Base-by-base conservation (phyloP, 2,329 filamentous ascomycete genomes). In the Coccinonectria pachysandricola region DNA sequence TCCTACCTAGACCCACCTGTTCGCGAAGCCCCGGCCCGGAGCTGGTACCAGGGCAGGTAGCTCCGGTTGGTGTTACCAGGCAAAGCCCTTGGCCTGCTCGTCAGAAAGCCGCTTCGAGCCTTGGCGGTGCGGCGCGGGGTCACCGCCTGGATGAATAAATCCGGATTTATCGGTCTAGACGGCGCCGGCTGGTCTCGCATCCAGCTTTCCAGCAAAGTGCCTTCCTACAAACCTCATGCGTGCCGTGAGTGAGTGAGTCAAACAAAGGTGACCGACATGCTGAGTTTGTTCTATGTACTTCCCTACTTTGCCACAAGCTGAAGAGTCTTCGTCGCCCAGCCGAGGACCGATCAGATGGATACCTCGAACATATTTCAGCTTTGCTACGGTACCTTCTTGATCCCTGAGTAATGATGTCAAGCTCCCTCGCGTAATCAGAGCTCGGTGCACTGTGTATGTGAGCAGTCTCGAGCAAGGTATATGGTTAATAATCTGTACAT, bases 131-230 rank as follows among this genome's bases (percentile, higher is more conserved):
- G 33, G 35, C 39, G 43, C 46, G 46, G 43, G 46, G 46, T 49
- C 46, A 49, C 45, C 46, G 46, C 43, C 45, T 42, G 47, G 19
- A 26, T 40, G 25, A 44, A 47, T 46, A 46, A 44, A 45, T 19
- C 44, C 42, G 39, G 42, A 45, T 33, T 46, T 45, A 46, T 45
- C 25, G 24, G 19, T 12, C 11, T 26, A 18, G 26, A 23, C 23
- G 28, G 35, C 37, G 34, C 45, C 27, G 34, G 31, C 30, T 40
- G 28, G 31, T 28, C 29, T 24, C 28, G 20, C 15, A n/a, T 7
- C 17, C 7, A 7, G 7, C 17, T 19, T 10, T 10, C 17, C n/a
- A n/a, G n/a, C n/a, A n/a, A 19, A 7, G 17, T 10, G 17, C 17
- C 10, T 7, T 7, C 7, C 17, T 19, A 10, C 17, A 19, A 10